A percentile compares a stretch with the other conserved stretches of the same genome.
These are phyloP conservation scores for Leccinum proximum DNA, from an alignment of 1,284 basidiomycete species.

Conservation along the genomic window DNA sequence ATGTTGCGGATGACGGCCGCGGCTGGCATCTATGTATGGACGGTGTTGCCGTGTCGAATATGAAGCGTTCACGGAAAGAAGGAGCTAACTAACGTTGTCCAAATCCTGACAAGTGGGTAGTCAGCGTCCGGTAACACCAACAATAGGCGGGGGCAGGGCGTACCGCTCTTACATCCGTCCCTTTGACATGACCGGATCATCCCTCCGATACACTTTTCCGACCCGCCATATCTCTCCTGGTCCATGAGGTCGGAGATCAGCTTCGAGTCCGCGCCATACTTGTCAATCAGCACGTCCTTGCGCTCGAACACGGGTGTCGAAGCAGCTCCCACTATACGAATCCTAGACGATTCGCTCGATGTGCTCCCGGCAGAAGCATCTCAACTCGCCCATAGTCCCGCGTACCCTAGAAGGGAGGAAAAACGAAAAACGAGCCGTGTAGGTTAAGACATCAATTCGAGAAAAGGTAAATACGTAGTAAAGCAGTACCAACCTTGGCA, in stretches of 20 bases:
- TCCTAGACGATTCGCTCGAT: conserved; percentile 90
- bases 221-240: conserved; percentile 99
- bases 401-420: conserved; percentile 65
- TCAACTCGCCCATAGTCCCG: conserved; percentile 94
- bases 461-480: neutral
- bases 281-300: conserved; percentile 93
- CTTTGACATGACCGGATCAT: conserved; percentile 98
- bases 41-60: too few relatives aligned
- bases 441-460: neutral
- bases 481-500: conserved; percentile 57
- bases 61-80: too few relatives aligned
- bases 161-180: conserved; percentile 97
- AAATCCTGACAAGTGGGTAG: conserved; percentile 64
- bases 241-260: conserved; percentile 98
- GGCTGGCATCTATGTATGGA: too few relatives aligned
- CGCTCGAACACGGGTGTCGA: conserved; percentile 99
- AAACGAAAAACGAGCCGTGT: neutral
- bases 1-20: too few relatives aligned
- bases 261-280: conserved; percentile 98
- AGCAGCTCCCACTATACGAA: conserved; percentile 87
- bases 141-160: conserved; percentile 27
- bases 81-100: conserved; percentile 77
- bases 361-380: conserved; percentile 87
- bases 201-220: conserved; percentile 96
- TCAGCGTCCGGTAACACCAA: neutral